Evolutionary conservation across 148 eudicot genomes (phyloP).

Genomic region (Cornus florida): DNA sequence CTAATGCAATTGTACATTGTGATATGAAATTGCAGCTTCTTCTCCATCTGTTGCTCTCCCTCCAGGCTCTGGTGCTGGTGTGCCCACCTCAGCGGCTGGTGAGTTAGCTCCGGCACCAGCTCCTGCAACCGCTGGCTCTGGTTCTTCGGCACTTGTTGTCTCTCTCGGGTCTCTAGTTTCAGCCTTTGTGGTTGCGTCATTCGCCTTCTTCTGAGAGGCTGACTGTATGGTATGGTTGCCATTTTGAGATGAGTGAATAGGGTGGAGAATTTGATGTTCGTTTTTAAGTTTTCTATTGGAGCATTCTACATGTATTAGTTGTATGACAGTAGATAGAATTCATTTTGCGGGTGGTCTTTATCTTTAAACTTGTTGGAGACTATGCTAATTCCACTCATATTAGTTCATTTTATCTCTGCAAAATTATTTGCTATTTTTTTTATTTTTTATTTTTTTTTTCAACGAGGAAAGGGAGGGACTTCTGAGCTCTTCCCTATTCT

Average conservation of each 20-base stretch:
- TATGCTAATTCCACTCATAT: not conserved
- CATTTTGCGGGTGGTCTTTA: not conserved
- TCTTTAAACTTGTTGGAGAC: not conserved
- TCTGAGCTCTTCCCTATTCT: too few relatives aligned
- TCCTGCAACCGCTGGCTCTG: conserved; percentile 8
- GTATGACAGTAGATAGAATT: not conserved
- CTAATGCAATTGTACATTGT: not conserved
- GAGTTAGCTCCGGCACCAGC: conserved; percentile 7
- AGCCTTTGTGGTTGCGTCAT: conserved; percentile 3
- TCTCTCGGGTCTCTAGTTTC: conserved; percentile 3
- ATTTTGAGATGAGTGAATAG: not conserved
- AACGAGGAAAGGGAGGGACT: too few relatives aligned
- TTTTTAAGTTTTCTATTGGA: not conserved
- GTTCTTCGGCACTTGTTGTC: not conserved
- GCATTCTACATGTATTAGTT: not conserved
- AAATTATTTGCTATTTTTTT: too few relatives aligned
- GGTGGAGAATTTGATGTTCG: not conserved
- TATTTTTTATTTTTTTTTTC: too few relatives aligned
- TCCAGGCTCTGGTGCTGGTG: conserved; percentile 6
- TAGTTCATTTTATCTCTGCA: too few relatives aligned
- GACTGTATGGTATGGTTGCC: not conserved
- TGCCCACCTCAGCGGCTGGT: not conserved
- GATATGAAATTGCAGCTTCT: conserved; percentile 8
- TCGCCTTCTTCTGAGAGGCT: not conserved
- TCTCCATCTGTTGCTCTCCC: conserved; percentile 14